Base-by-base conservation (phyloP, 306 rosid species). In the Arachis hypogaea region DNA sequence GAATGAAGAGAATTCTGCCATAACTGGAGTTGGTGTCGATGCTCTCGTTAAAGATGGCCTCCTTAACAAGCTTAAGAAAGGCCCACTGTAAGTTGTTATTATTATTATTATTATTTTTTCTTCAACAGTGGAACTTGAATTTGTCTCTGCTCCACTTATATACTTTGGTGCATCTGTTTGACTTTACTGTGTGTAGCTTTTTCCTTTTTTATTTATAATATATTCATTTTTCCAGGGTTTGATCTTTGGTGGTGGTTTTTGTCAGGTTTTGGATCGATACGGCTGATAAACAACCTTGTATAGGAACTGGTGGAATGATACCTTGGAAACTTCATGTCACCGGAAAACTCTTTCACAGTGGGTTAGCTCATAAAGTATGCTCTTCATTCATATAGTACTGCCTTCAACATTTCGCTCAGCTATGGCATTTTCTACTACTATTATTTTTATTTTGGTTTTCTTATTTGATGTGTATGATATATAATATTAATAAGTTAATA, bases 271-370 rank as follows among this genome's bases (percentile, higher is more conserved):
- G 98, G 99, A 80, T 92, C 44, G 97, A 94, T 75, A 88, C 95
- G 3, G 95, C 97, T 1, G 99, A 94, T 81, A 92, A 92, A 76
- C 99, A 94, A 71, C 99, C 99, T 12, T 88, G 99, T 33, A 59
- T 94, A 12, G 99, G 98, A 38, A 94, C 98, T 40, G 99, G 99
- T 61, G 99, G 99, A 71, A 73, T 86, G 89, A 84, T 92, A 73
- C 97, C 99, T 73, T 92, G 96, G 99, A 88, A 83, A 79, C 96
- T 92, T 70, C 83, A 78, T 50, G 91, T 84, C 78, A 87, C 87
- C 0, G 98, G 98, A 81, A 92, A 85, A 72, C 96, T 94, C 60
- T 94, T 94, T 77, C 97, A 94, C 80, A 90, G 99, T 74, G 98
- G 99, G 80, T 83, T 92, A 61, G 86, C 95, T 57, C 93, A 90